phyloP scores from a whole-genome alignment of 192 early-diverging fungal species.

The Backusella liffmaniae region DNA sequence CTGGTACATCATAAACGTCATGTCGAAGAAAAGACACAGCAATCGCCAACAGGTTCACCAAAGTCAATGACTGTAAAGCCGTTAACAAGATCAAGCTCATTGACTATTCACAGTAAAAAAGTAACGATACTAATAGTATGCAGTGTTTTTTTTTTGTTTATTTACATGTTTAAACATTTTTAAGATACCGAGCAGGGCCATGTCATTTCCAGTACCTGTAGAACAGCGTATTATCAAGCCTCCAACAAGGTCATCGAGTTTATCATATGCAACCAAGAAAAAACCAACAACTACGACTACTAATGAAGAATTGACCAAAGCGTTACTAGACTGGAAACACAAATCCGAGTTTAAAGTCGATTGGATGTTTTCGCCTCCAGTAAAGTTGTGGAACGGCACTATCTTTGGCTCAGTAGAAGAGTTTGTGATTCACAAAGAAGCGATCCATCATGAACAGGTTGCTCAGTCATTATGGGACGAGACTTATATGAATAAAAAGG shows the following conservation, averaged over 20 bases:
- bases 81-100: constrained; percentile 3
- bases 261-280: neutral
- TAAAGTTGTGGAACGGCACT: neutral
- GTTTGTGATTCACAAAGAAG: neutral
- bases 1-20: constrained; percentile 1
- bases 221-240: neutral
- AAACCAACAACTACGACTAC: neutral
- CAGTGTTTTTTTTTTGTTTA: neutral
- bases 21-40: neutral
- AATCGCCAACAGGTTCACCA: neutral
- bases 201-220: constrained; percentile 1
- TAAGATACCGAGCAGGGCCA: neutral
- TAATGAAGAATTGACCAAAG: neutral
- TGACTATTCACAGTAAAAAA: neutral
- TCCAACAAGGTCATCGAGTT: neutral
- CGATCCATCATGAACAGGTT: neutral
- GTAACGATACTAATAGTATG: neutral
- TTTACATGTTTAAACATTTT: neutral
- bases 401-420: constrained; percentile 21
- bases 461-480: constrained; percentile 18
- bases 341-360: constrained; percentile 13
- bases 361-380: constrained; percentile 14
- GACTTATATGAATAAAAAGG: neutral
- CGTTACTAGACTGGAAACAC: constrained; percentile 18
- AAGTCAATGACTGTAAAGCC: neutral